Evolutionary conservation across 768 basidiomycete genomes (phyloP), one percentile per base, ranked within the genome.

Genomic region (Boletus pseudopeckii): DNA sequence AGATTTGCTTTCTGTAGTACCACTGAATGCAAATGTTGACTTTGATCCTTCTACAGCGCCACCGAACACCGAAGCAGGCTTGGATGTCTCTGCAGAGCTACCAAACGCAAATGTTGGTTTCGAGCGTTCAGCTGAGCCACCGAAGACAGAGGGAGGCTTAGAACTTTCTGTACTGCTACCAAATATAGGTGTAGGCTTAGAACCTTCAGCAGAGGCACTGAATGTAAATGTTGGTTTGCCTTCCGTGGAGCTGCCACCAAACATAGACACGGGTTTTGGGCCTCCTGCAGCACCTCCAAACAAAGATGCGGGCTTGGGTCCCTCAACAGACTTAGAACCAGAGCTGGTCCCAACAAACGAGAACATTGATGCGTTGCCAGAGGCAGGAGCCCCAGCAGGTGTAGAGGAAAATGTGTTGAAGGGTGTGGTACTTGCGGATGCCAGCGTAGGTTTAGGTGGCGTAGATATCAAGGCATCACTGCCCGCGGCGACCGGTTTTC

Each of bases 381-480:
- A 54, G 28, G 54, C 42, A 45, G 64, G 54, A 33, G 61, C 39
- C 13, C 55, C 58, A 20, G 61, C 18, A 42, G 64, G 54, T n/a
- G 57, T 51, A 14, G 61, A 52, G 37, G 60, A 50, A 43, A 54
- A 50, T 10, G 58, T 14, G 18, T 54, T 57, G 34, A 64, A 60
- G 7, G 57, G 22, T 24, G 64, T 52, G 3, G 58, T 52, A 17
- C 55, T 60, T 7, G 54, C 36, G 32, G 58, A 57, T 39, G 55
- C 45, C 32, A 59, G 22, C 0, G 52, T 44, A 33, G 63, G 51
- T 34, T 61, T 67, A 14, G 62, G 52, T 30, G 58, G 45, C 10
- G 45, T 45, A 5, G 66, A 62, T 17, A 59, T 67, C 24, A 67
- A 66, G 30, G 61, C 48, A 50, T 55, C 60, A 20, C 57, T 57